phyloP scores from a whole-genome alignment of 352 stramenopile genomes.

The Phytophthora pini region DNA sequence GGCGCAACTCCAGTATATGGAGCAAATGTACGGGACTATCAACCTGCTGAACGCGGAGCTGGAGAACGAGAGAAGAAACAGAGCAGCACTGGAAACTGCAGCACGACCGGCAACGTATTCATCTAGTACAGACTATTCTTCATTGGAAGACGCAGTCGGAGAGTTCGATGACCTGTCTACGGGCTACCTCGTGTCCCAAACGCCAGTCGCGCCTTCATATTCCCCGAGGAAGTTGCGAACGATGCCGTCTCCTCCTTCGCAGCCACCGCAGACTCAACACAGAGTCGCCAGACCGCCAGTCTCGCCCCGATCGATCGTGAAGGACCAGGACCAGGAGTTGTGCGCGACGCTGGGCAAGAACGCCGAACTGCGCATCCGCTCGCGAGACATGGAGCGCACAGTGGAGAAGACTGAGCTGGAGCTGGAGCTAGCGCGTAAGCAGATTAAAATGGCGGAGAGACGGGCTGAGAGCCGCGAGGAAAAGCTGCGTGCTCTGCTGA shows the following conservation, averaged over 20 bases:
- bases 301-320: slow-evolving; percentile 25
- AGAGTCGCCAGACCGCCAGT: slow-evolving; percentile 18
- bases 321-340: slow-evolving; percentile 57
- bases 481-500: slow-evolving; percentile 62
- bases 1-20: slow-evolving; percentile 68
- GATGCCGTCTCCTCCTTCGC: slow-evolving; percentile 18
- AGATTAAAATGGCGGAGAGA: slow-evolving; percentile 64
- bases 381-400: slow-evolving; percentile 54
- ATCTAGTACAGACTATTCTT: slow-evolving; percentile 36
- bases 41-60: slow-evolving; percentile 54
- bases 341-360: slow-evolving; percentile 70
- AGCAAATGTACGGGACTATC: slow-evolving; percentile 75
- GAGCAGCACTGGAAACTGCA: slow-evolving; percentile 15
- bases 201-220: slow-evolving; percentile 20
- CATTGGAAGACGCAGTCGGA: slow-evolving; percentile 16
- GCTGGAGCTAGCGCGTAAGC: slow-evolving; percentile 62
- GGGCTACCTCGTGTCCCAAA: slow-evolving; percentile 25
- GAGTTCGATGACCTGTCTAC: slow-evolving; percentile 25
- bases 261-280: slow-evolving; percentile 15
- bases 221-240: slow-evolving; percentile 29
- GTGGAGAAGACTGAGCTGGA: slow-evolving; percentile 51
- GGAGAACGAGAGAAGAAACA: slow-evolving; percentile 48
- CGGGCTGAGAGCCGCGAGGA: slow-evolving; percentile 68
- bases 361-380: slow-evolving; percentile 66
- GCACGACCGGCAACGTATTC: slow-evolving; percentile 15